These are phyloP conservation scores for Metschnikowia cubensis DNA, from an alignment of 805 yeast species.

Conservation along the genomic window DNA sequence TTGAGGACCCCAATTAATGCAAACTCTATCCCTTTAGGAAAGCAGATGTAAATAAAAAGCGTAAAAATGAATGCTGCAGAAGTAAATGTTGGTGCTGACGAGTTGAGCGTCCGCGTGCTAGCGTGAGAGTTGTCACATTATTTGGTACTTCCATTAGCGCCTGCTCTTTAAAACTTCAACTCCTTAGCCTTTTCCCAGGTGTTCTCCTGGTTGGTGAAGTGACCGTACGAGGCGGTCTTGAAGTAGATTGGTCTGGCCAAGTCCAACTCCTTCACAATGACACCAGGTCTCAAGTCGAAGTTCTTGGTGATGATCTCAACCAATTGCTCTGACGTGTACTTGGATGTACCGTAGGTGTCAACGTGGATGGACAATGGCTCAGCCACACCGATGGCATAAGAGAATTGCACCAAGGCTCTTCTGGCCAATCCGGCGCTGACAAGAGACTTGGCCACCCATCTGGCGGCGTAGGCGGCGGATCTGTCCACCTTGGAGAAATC, in stretches of 20 bases:
- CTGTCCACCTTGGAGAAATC: slow-evolving; percentile 99
- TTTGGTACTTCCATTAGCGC: slow-evolving; percentile 5
- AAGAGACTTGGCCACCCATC: slow-evolving; percentile 99
- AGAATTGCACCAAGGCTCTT: slow-evolving; percentile 97
- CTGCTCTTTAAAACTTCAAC: slow-evolving; percentile 48
- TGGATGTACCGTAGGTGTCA: slow-evolving; percentile 97
- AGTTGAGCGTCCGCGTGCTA: slow-evolving; percentile 43
- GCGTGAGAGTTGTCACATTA: slow-evolving; percentile 41
- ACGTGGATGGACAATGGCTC: slow-evolving; percentile 98
- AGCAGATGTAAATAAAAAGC: slow-evolving; percentile 20
- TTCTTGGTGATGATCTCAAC: slow-evolving; percentile 88
- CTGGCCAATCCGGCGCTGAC: slow-evolving; percentile 92
- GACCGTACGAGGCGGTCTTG: slow-evolving; percentile 99
- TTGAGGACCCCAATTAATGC: slow-evolving; percentile 45
- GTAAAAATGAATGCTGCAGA: slow-evolving; percentile 14
- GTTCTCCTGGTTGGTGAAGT: slow-evolving; percentile 98
- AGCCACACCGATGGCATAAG: slow-evolving; percentile 99
- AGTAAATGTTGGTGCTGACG: slow-evolving; percentile 31
- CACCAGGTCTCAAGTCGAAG: slow-evolving; percentile 99
- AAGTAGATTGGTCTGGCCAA: slow-evolving; percentile 98
- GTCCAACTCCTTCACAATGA: slow-evolving; percentile 91
- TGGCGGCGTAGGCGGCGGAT: slow-evolving; percentile 99
- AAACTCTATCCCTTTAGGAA: slow-evolving; percentile 36
- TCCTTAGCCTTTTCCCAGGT: slow-evolving; percentile 97
- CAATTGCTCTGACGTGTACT: slow-evolving; percentile 82